Evolutionary conservation across 2,329 filamentous ascomycete genomes (phyloP).

Genomic region (Neurospora crassa): DNA sequence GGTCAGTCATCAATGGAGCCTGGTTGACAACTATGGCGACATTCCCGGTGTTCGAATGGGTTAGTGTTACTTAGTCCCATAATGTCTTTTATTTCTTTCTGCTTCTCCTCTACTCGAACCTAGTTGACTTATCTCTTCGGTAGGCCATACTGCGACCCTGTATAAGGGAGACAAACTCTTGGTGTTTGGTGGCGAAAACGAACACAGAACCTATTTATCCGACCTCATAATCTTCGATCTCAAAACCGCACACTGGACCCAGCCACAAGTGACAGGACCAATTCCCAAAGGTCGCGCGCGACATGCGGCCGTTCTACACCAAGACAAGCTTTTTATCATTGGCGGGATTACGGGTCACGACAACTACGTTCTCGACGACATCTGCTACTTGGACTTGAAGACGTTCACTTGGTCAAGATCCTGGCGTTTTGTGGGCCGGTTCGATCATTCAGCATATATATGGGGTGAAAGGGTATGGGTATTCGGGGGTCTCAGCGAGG

Average conservation of each 20-base stretch:
- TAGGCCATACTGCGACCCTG: constrained; percentile 87
- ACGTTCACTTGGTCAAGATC: constrained; percentile 96
- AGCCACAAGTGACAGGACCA: constrained; percentile 75
- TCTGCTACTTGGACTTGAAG: constrained; percentile 93
- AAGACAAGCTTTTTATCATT: constrained; percentile 92
- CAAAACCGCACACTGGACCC: constrained; percentile 89
- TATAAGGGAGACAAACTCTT: constrained; percentile 93
- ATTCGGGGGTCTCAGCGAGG: constrained; percentile 86
- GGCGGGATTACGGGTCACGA: constrained; percentile 93
- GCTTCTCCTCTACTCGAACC: not conserved
- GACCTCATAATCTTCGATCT: constrained; percentile 95
- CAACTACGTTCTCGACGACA: constrained; percentile 86
- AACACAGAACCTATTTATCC: constrained; percentile 89
- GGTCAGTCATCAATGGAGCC: constrained; percentile 79
- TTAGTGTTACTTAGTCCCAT: constrained; percentile 29
- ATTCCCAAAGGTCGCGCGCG: constrained; percentile 83
- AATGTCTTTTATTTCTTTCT: constrained; percentile 1
- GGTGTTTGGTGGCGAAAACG: constrained; percentile 96
- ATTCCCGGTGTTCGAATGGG: constrained; percentile 97
- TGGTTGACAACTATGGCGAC: constrained; percentile 97
- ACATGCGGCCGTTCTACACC: constrained; percentile 87
- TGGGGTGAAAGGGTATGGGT: constrained; percentile 92
- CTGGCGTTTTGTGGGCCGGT: constrained; percentile 91
- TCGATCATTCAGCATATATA: constrained; percentile 91
- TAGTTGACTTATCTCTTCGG: constrained; percentile 7